phyloP scores from a whole-genome alignment of 208 protist species.

The Tritrichomonas musculus region DNA sequence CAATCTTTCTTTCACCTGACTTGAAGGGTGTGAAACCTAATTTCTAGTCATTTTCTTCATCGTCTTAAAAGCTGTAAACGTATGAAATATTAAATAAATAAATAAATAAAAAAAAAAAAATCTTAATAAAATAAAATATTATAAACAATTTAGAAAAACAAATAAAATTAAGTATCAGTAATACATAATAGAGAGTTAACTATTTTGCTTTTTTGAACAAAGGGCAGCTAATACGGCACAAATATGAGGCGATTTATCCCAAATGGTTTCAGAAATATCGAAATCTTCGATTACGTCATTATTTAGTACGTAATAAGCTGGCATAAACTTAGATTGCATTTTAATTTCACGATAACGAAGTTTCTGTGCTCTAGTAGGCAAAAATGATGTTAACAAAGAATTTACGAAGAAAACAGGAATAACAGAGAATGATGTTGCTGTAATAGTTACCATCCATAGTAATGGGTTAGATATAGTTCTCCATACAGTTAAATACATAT shows the following conservation, averaged over 20 bases:
- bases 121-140: too few relatives aligned
- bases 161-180: too few relatives aligned
- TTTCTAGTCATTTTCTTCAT: too few relatives aligned
- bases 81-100: too few relatives aligned
- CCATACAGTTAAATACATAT: not conserved
- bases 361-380: not conserved
- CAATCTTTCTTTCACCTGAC: too few relatives aligned
- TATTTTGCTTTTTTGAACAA: too few relatives aligned
- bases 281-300: too few relatives aligned
- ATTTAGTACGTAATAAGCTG: not conserved
- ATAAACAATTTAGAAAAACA: too few relatives aligned
- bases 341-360: not conserved
- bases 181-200: too few relatives aligned
- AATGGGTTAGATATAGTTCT: not conserved
- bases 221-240: not conserved
- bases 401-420: not conserved
- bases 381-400: not conserved
- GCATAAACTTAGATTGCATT: not conserved
- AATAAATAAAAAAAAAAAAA: too few relatives aligned
- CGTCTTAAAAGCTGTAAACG: too few relatives aligned
- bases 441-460: not conserved
- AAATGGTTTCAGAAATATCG: not conserved
- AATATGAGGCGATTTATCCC: constrained; percentile 11
- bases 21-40: too few relatives aligned
- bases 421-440: not conserved